Percentiles rank a stretch among this genome's conserved stretches.
Conservation (phyloP, 2,329 filamentous ascomycete species). For the Colletotrichum abscissum region DNA sequence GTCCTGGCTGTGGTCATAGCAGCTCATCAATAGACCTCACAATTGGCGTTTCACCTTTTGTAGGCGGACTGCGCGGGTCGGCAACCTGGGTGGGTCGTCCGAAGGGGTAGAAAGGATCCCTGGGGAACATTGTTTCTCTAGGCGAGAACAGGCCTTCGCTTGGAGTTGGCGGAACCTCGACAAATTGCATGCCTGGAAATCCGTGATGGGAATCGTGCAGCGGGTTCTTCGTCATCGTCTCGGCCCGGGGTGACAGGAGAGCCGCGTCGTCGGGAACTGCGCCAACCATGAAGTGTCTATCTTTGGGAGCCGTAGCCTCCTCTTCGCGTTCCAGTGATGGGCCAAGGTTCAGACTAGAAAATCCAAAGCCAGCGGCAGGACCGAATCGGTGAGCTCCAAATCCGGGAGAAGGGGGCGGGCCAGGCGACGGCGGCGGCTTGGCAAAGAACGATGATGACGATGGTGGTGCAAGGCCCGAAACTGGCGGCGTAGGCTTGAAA, state of each 20-base stretch:
- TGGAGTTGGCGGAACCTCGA: conserved; percentile 64
- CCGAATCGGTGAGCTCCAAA: conserved; percentile 54
- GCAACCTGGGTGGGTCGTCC: conserved; percentile 61
- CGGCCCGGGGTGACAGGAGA: conserved; percentile 77
- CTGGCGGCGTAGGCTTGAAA: conserved; percentile 49
- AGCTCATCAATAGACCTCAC: conserved; percentile 83
- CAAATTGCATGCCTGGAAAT: conserved; percentile 61
- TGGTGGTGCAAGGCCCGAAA: conserved; percentile 42
- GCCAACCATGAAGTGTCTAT: conserved; percentile 50
- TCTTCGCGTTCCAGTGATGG: conserved; percentile 39
- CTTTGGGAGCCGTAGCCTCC: conserved; percentile 39
- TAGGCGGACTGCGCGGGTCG: conserved; percentile 81
- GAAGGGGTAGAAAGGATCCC: conserved; percentile 64
- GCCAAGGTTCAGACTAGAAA: conserved; percentile 50
- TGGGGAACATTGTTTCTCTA: conserved; percentile 62
- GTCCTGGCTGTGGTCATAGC: conserved; percentile 58
- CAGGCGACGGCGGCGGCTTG: conserved; percentile 58
- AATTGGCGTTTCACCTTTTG: conserved; percentile 79
- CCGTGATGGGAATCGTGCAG: conserved; percentile 61
- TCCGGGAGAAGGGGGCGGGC: conserved; percentile 57
- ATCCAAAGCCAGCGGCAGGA: conserved; percentile 53
- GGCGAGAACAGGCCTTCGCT: conserved; percentile 66
- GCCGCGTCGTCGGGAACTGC: conserved; percentile 60
- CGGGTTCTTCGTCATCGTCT: conserved; percentile 78
- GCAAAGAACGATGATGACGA: conserved; percentile 42